A percentile compares a stretch with the other conserved stretches of the same genome.
These are phyloP conservation scores for Adenanthera pavonina DNA, from an alignment of 306 rosid genomes.

Conservation along the genomic window DNA sequence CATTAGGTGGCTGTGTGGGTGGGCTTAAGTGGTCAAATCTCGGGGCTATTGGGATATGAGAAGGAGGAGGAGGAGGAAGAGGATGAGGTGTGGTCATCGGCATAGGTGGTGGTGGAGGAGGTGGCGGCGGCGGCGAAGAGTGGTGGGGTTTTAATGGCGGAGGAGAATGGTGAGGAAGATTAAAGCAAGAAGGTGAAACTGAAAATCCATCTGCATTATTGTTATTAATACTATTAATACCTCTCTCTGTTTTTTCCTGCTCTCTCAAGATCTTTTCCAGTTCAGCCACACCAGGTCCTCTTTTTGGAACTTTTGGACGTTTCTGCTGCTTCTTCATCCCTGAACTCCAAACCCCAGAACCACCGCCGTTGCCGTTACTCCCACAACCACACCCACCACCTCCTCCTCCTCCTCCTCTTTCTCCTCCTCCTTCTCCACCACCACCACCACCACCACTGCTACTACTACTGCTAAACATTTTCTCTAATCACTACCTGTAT, in stretches of 20 bases:
- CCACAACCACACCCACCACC: background rate
- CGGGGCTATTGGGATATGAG: conserved; percentile 21
- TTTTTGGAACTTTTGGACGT: conserved; percentile 51
- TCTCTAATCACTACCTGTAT: background rate
- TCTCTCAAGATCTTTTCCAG: conserved; percentile 75
- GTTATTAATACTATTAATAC: background rate
- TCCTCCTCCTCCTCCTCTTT: background rate
- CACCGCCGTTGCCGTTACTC: conserved; percentile 4
- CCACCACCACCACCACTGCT: background rate
- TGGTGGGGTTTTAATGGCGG: conserved; percentile 33
- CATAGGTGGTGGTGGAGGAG: background rate
- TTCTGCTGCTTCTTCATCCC: conserved; percentile 28
- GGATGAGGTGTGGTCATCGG: background rate
- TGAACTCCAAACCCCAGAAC: background rate
- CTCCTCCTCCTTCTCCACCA: background rate
- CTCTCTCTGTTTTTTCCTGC: conserved; percentile 39
- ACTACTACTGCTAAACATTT: conserved; percentile 52
- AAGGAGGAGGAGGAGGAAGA: background rate
- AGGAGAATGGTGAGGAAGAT: conserved; percentile 28
- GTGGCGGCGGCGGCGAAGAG: background rate
- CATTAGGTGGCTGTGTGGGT: conserved; percentile 12
- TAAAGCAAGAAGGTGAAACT: conserved; percentile 9
- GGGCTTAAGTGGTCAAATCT: conserved; percentile 41
- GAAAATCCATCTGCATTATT: conserved; percentile 41
- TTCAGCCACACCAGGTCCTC: conserved; percentile 87